Base-by-base conservation (phyloP, 257 asterid genomes). In the Gentiana straminea region DNA sequence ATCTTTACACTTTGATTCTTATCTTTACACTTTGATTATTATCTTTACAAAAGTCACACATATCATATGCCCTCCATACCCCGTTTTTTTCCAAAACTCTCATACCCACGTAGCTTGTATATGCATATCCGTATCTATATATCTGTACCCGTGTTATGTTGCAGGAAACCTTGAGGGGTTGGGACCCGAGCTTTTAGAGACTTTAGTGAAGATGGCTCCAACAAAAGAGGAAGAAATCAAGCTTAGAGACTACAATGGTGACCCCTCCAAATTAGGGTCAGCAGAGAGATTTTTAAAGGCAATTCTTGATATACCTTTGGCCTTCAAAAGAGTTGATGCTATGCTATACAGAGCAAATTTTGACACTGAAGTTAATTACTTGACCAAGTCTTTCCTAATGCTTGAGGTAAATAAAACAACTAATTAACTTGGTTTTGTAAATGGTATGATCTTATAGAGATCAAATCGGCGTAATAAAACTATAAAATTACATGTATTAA, bases 171-270 rank as follows among this genome's bases (percentile, higher is more conserved):
- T 80, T 9, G 99, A 88, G 64, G 94, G 95, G 64, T 70, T 88
- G 62, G 99, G 99, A 53, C 78, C 84, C 34, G 99, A 92, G 66
- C 94, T 92, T 57, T 64, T 92, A 77, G 99, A 92, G 79, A 88
- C 99, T 32, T 65, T 92, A 75, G 94, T 83, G 64, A 92, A 86
- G 78, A 88, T 92, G 99, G 95, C 97, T 63, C 99, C 99, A 53
- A 92, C 97, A 9, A 88, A 86, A 68, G 97, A 92, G 79, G 99
- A 92, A 78, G 99, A 92, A 65, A 88, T 88, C 52, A 92, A 88
- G 66, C 89, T 92, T 7, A 83, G 73, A 73, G 79, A 76, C 62
- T 86, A 80, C 72, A 70, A 62, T 54, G 95, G 84, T 43, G 97
- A 88, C 43, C 48, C 61, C 75, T 76, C 91, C 37, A 86, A 69